phyloP scores from a whole-genome alignment of 2,329 filamentous ascomycete species.

The Coniella lustricola region DNA sequence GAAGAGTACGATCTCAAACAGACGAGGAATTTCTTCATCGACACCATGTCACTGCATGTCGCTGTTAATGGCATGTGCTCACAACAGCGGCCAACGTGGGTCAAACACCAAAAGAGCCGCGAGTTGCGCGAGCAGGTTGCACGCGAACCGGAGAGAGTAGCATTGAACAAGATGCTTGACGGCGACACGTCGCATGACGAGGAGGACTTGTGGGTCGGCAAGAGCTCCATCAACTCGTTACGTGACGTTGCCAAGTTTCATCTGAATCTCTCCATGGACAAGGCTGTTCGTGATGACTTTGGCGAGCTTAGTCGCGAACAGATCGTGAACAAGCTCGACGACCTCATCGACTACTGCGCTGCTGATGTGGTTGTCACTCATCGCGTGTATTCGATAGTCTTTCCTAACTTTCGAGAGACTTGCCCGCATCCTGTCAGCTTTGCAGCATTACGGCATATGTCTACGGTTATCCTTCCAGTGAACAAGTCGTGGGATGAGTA shows the following conservation, averaged over 20 bases:
- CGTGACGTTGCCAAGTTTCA: conserved; percentile 96
- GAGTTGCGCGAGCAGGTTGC: conserved; percentile 77
- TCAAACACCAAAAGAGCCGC: conserved; percentile 87
- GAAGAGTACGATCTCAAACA: conserved; percentile 87
- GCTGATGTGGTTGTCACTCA: conserved; percentile 92
- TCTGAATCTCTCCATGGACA: conserved; percentile 85
- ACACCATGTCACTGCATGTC: conserved; percentile 97
- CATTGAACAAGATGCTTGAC: conserved; percentile 64
- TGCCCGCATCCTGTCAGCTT: conserved; percentile 98
- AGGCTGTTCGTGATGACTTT: conserved; percentile 79
- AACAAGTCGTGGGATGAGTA: conserved; percentile 85
- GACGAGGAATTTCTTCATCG: conserved; percentile 78
- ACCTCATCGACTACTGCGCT: conserved; percentile 88
- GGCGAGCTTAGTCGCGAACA: conserved; percentile 69
- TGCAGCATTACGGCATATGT: conserved; percentile 85
- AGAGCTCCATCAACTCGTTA: conserved; percentile 91
- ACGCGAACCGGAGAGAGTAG: conserved; percentile 60
- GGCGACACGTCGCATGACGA: conserved; percentile 70
- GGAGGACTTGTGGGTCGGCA: conserved; percentile 90
- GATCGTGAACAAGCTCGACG: conserved; percentile 65
- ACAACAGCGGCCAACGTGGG: conserved; percentile 90
- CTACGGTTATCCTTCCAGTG: conserved; percentile 85
- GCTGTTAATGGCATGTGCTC: conserved; percentile 99
- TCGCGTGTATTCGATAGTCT: conserved; percentile 86
- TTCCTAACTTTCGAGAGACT: conserved; percentile 79